Base-by-base conservation (phyloP, 1,139 yeast species). In the Kluyveromyces sp. region DNA sequence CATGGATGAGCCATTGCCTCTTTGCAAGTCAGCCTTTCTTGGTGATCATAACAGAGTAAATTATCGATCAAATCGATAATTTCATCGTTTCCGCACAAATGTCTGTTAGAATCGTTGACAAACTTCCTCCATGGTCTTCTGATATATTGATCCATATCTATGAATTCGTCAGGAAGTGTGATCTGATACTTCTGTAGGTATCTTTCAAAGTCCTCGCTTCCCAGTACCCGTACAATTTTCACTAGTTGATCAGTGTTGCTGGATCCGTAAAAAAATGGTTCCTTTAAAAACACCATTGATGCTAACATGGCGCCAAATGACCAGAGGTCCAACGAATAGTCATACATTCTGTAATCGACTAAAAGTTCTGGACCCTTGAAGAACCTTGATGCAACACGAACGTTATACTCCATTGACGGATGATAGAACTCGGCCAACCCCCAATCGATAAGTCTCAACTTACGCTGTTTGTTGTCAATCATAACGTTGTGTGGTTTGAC, bases 401-500 rank as follows among this genome's bases (percentile, higher is more conserved):
- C 98, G 57, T 94, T 94, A 65, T 89, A 92, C 58, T 88, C 96
- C 53, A 85, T 86, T 18, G 95, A 94, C 4, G 88, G 84, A 61
- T 94, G 98, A 64, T 94, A 94, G 61, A 89, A 92, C 65, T 94
- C 99, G 3, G 98, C 98, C 47, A 94, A 72, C 9, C 99, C 99
- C 98, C 98, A 94, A 69, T 94, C 99, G 53, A 94, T 94, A 51
- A 94, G 75, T 52, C 96, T 76, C 53, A 94, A 70, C 48, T 69
- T 70, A 56, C 77, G 76, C 53, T 73, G 73, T 44, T 78, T 78
- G 54, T 92, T 97, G 64, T 94, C 98, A 59, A 94, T 94, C 96
- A 94, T 92, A 39, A 94, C 94, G 61, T 94, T 94, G 63, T 94
- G 97, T 25, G 98, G 98, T 65, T 94, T 94, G 49, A 94, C 98